Percentiles rank a stretch among this genome's conserved stretches.
These are phyloP conservation scores for Mycena rosella DNA, from an alignment of 768 basidiomycete species.

Conservation along the genomic window DNA sequence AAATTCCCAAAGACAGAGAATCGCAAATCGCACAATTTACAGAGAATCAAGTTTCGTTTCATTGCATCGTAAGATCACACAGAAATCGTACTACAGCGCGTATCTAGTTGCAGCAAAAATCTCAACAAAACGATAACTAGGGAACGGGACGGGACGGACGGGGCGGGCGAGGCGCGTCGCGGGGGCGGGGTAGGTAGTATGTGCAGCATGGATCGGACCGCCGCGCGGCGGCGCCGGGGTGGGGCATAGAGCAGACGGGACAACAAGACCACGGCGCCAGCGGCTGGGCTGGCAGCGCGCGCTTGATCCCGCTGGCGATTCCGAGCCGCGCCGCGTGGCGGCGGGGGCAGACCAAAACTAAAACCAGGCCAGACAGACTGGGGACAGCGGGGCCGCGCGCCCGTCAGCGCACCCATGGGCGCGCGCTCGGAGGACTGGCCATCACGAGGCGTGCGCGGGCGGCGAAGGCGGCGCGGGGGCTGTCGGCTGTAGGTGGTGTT, in stretches of 20 bases:
- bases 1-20: too few species aligned
- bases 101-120: slow-evolving; percentile 50
- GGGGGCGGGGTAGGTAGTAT: neutral
- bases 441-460: slow-evolving; percentile 22
- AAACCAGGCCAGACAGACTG: slow-evolving; percentile 20
- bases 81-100: slow-evolving; percentile 60
- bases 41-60: slow-evolving; percentile 44
- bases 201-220: slow-evolving; percentile 20
- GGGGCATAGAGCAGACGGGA: slow-evolving; percentile 9
- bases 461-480: slow-evolving; percentile 20
- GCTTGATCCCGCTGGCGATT: neutral
- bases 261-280: slow-evolving; percentile 1
- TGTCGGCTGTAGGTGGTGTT: slow-evolving; percentile 6
- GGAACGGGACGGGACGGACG: neutral
- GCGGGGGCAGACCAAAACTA: too few species aligned
- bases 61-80: slow-evolving; percentile 58
- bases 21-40: too few species aligned
- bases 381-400: slow-evolving; percentile 2
- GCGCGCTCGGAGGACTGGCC: slow-evolving; percentile 32
- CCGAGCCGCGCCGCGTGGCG: slow-evolving; percentile 10
- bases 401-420: slow-evolving; percentile 22
- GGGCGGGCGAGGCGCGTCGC: neutral
- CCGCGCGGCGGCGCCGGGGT: slow-evolving; percentile 25
- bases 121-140: slow-evolving; percentile 37
- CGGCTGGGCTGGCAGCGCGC: neutral